These are phyloP conservation scores for Xylaria venustula DNA, from an alignment of 495 filamentous ascomycete genomes.

Conservation along the genomic window DNA sequence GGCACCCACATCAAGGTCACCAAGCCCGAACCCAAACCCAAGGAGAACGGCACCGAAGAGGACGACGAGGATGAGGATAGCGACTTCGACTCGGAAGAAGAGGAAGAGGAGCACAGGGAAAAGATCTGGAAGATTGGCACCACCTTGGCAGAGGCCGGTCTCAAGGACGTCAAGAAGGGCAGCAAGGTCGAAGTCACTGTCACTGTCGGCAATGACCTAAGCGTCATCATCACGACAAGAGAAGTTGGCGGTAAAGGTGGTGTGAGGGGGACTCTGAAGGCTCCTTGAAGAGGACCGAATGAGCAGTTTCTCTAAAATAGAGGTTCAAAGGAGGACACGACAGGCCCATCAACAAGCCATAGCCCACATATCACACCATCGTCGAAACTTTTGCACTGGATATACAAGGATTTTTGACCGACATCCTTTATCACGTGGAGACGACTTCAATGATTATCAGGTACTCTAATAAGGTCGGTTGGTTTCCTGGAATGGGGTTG, in stretches of 20 bases:
- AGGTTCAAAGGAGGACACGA: neutral
- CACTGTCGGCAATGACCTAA: conserved; percentile 75
- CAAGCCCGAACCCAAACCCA: conserved; percentile 74
- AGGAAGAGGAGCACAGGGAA: conserved; percentile 81
- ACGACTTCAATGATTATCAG: too few relatives aligned
- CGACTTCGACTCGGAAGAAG: conserved; percentile 73
- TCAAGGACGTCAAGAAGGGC: conserved; percentile 82
- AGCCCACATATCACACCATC: too few relatives aligned
- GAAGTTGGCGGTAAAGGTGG: conserved; percentile 85
- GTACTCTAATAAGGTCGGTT: too few relatives aligned
- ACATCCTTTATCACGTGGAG: too few relatives aligned
- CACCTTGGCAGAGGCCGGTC: conserved; percentile 79
- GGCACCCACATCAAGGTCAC: conserved; percentile 84
- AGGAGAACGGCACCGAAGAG: conserved; percentile 59
- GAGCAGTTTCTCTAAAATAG: neutral
- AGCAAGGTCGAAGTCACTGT: conserved; percentile 91
- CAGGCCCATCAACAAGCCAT: too few relatives aligned
- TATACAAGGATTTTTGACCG: too few relatives aligned
- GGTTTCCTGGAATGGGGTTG: conserved; percentile 2
- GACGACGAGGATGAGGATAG: conserved; percentile 61
- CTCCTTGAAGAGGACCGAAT: conserved; percentile 23
- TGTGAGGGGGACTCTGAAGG: conserved; percentile 65
- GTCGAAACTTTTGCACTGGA: too few relatives aligned
- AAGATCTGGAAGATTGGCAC: conserved; percentile 89
- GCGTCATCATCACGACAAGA: conserved; percentile 73